These are phyloP conservation scores for Phytophthora ramorum DNA, from an alignment of 352 stramenopile genomes.

Conservation along the genomic window DNA sequence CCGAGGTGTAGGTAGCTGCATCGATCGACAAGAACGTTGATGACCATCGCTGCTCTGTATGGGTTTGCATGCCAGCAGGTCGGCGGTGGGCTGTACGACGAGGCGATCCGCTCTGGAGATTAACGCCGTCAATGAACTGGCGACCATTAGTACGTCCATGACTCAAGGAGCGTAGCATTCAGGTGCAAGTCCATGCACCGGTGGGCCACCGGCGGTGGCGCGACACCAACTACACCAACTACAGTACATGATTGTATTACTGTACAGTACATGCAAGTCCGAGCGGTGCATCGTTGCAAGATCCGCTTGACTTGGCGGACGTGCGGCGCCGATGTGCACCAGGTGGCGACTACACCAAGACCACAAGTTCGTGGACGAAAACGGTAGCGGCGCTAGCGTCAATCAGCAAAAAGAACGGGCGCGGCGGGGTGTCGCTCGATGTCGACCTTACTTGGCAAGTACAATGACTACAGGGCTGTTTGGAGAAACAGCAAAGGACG, in stretches of 20 bases:
- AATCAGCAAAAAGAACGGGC: slow-evolving; percentile 10
- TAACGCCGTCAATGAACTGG: slow-evolving; percentile 6
- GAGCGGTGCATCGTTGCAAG: slow-evolving; percentile 2
- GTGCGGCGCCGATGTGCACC: slow-evolving; percentile 13
- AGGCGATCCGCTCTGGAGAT: slow-evolving; percentile 5
- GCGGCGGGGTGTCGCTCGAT: slow-evolving; percentile 1
- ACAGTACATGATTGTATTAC: neutral
- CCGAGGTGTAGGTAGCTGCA: neutral
- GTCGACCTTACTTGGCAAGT: no score
- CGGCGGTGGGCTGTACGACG: slow-evolving; percentile 10
- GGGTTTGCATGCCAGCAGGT: neutral
- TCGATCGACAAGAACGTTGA: slow-evolving; percentile 2
- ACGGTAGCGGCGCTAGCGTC: slow-evolving; percentile 2
- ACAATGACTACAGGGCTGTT: slow-evolving; percentile 26
- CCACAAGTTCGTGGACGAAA: slow-evolving; percentile 22
- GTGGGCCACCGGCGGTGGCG: no score
- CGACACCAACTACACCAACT: neutral
- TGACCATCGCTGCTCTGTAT: slow-evolving; percentile 15
- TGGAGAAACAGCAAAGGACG: no score
- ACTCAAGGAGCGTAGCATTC: neutral
- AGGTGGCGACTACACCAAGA: slow-evolving; percentile 34
- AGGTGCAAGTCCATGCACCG: neutral
- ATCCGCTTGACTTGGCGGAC: slow-evolving; percentile 2
- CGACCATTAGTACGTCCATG: neutral
- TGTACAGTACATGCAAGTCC: neutral